Evolutionary conservation across 108 stramenopile genomes (phyloP), one percentile per base, ranked within the genome.

Genomic region (Conticribra weissflogii): DNA sequence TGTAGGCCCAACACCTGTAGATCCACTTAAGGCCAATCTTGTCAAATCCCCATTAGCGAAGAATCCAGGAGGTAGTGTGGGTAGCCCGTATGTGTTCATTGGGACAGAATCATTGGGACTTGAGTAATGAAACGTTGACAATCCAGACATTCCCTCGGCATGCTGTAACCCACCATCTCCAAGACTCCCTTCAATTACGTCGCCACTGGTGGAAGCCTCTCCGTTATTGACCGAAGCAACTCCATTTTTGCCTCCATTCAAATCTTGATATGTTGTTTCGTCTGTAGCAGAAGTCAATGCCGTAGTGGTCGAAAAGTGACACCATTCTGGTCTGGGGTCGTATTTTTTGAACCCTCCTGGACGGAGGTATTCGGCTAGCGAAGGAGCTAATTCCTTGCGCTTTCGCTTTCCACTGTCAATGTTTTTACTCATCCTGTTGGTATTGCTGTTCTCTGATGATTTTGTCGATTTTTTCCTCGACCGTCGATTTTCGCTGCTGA

Each of bases 241-340:
- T 41, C 36, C 36, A 41, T 12, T 41, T 51, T 3, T 51, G 50
- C 50, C 50, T 51, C 50, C 50, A n/a, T n/a, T 5, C 15, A 8
- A 3, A 51, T 21, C 50, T n/a, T n/a, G 4, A 21, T 51, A 29
- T 15, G 33, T 17, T 23, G 27, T 23, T n/a, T 22, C 51, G 34
- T 19, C 30, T 5, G 49, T 51, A 31, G 49, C 49, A 14, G 30
- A 29, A 65, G 51, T 7, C 30, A n/a, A n/a, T n/a, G 32, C 63
- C 3, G 59, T 1, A 3, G 44, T 22, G 3, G 36, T 52, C 8
- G 48, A 30, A n/a, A 34, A 52, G 32, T 56, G 54, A 30, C 49
- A 75, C 74, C 74, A 75, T 62, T 75, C 74, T 3, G 74, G 74
- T 2, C 66, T 65, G 24, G 59, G 65, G 22, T 45, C 25, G 19